A percentile compares a stretch with the other conserved stretches of the same genome.
Conservation (phyloP, 768 basidiomycete genomes). For the Suillus fuscotomentosus region DNA sequence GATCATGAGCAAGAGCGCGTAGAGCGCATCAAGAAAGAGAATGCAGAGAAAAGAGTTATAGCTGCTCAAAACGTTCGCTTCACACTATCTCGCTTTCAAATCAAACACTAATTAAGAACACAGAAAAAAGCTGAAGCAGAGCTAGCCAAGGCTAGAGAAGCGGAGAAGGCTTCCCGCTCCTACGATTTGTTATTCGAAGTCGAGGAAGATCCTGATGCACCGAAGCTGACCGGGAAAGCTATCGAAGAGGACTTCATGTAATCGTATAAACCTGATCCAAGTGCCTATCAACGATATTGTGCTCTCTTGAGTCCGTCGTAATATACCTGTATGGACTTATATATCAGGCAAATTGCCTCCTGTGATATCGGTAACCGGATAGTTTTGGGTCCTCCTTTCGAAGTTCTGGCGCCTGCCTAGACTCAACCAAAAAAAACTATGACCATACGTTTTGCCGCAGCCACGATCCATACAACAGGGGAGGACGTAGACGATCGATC, state of each 20-base stretch:
- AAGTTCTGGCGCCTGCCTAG: neutral
- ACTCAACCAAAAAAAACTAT: slow-evolving; percentile 15
- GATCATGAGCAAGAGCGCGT: slow-evolving; percentile 90
- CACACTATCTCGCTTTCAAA: neutral
- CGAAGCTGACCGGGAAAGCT: slow-evolving; percentile 64
- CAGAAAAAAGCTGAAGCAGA: slow-evolving; percentile 82
- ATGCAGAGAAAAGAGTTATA: slow-evolving; percentile 54
- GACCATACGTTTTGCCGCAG: slow-evolving; percentile 28
- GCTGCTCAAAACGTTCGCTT: slow-evolving; percentile 64
- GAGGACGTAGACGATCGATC: slow-evolving; percentile 13
- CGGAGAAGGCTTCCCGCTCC: slow-evolving; percentile 83
- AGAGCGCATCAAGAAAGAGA: slow-evolving; percentile 79
- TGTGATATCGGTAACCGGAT: slow-evolving; percentile 9
- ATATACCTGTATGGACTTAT: neutral
- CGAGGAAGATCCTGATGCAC: slow-evolving; percentile 52
- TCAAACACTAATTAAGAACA: neutral
- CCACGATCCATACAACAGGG: slow-evolving; percentile 1
- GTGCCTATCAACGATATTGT: slow-evolving; percentile 1
- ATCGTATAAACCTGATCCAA: slow-evolving; percentile 13
- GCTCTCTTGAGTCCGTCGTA: neutral
- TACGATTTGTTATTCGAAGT: slow-evolving; percentile 80
- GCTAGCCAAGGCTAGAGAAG: slow-evolving; percentile 72
- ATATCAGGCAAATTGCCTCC: slow-evolving; percentile 6
- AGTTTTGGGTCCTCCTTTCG: neutral
- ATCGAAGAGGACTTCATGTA: slow-evolving; percentile 91